Conservation (phyloP, 306 rosid species). For the Rosa multiflora region DNA sequence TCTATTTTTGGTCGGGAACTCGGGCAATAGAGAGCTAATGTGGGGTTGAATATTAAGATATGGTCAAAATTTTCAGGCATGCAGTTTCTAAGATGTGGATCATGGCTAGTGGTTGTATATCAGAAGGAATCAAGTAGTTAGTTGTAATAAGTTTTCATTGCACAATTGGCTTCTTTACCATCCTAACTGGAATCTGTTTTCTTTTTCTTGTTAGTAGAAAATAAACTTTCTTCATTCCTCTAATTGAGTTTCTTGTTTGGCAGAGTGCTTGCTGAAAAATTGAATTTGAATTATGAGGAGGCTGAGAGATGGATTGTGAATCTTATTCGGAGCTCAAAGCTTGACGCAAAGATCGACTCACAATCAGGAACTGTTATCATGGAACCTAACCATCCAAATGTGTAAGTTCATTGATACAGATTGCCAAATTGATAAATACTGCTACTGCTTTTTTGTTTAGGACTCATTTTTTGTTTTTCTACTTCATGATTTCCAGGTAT, state of each 20-base stretch:
- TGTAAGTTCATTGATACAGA: slow-evolving; percentile 53
- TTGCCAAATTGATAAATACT: slow-evolving; percentile 1
- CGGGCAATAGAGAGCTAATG: too few relatives aligned
- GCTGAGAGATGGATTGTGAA: slow-evolving; percentile 96
- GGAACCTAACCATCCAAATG: slow-evolving; percentile 87
- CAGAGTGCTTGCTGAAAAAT: slow-evolving; percentile 92
- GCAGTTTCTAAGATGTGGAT: not conserved
- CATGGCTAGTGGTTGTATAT: not conserved
- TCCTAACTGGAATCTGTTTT: not conserved
- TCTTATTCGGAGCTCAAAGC: slow-evolving; percentile 81
- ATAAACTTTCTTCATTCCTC: not conserved
- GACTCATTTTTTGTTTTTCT: not conserved
- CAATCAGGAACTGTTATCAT: slow-evolving; percentile 62
- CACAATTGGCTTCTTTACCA: not conserved
- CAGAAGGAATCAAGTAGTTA: not conserved
- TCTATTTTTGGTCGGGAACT: not conserved
- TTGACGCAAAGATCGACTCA: slow-evolving; percentile 84
- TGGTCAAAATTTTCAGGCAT: not conserved
- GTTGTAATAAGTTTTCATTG: not conserved
- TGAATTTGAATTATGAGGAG: slow-evolving; percentile 85
- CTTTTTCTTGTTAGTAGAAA: not conserved
- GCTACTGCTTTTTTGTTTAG: not conserved
- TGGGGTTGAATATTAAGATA: not conserved
- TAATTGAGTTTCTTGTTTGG: slow-evolving; percentile 9
- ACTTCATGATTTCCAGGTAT: slow-evolving; percentile 47